Base-by-base conservation (phyloP, 1,139 yeast species). In the Tardiomyces digboiensis region DNA sequence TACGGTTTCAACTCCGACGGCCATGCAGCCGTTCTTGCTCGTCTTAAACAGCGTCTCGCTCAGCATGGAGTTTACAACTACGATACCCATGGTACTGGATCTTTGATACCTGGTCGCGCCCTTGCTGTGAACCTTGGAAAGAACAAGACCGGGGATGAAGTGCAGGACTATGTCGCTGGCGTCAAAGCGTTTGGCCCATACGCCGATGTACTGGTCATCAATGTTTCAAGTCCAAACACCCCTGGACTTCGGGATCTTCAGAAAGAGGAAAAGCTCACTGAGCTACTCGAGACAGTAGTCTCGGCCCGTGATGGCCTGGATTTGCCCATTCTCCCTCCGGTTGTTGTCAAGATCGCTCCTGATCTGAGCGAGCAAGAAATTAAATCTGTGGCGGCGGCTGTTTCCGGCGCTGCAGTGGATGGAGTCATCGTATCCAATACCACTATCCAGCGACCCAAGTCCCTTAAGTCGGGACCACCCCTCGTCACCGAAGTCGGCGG, bases 161-260 rank as follows among this genome's bases (percentile, higher is more conserved):
- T 87, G 44, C 71, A 78, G 48, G 98, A 91, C 62, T 89, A 87
- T 58, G 76, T 84, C 43, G 73, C 75, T 51, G 98, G 98, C 47
- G 95, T 91, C 36, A 76, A 77, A 48, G 71, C 82, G 45, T 76
- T 89, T 54, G 95, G 94, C 8, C 78, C 81, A 13, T 80, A 74
- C 56, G 96, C 97, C 3, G 97, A 91, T 65, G 89, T 86, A 6
- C 68, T 89, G 47, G 91, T 89, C 36, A 75, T 89, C 51, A 89
- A 89, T 57, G 96, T 89, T n/a, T 87, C 96, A 0, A 84, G 95
- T 42, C 98, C 98, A 49, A 89, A 89, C 61, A 91, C 97, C 1
- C 97, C 97, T 2, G 97, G 97, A 1, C 72, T 89, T 52, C 77
- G 97, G 57, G 87, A 81, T 53, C 73, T 89, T 52, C 98, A 89